These are phyloP conservation scores for Diaporthe capsici DNA, from an alignment of 2,329 filamentous ascomycete species.

Conservation along the genomic window DNA sequence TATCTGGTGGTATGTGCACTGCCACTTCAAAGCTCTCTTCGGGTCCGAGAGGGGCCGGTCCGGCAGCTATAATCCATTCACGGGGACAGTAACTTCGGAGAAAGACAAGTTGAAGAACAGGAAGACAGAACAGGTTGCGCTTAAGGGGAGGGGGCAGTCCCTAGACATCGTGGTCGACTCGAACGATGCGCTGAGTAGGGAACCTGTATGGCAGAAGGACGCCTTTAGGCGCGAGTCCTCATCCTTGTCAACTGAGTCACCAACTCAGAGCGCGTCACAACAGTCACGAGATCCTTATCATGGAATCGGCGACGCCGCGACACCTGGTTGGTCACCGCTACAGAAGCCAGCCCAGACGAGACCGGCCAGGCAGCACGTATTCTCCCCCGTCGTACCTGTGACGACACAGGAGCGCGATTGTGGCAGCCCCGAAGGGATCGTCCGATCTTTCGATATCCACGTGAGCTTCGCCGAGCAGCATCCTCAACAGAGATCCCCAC, in stretches of 20 bases:
- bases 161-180: not conserved
- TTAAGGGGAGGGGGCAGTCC: no score
- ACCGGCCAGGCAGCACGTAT: not conserved
- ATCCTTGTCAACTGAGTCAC: not conserved
- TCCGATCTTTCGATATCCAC: not conserved
- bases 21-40: slow-evolving; percentile 43
- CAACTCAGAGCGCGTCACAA: not conserved
- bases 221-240: not conserved
- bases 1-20: slow-evolving; percentile 55
- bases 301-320: not conserved
- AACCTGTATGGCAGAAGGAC: not conserved
- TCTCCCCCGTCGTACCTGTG: not conserved
- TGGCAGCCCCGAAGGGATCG: not conserved
- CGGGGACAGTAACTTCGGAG: not conserved
- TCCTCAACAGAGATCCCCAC: not conserved
- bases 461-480: not conserved
- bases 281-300: not conserved
- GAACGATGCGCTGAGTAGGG: no score
- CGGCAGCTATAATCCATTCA: not conserved
- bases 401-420: not conserved
- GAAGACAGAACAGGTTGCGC: not conserved
- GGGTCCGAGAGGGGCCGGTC: not conserved
- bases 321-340: not conserved
- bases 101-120: not conserved
- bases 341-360: not conserved